Evolutionary conservation across 768 basidiomycete genomes (phyloP), one percentile per base, ranked within the genome.

Genomic region (Cytidiella melzeri): DNA sequence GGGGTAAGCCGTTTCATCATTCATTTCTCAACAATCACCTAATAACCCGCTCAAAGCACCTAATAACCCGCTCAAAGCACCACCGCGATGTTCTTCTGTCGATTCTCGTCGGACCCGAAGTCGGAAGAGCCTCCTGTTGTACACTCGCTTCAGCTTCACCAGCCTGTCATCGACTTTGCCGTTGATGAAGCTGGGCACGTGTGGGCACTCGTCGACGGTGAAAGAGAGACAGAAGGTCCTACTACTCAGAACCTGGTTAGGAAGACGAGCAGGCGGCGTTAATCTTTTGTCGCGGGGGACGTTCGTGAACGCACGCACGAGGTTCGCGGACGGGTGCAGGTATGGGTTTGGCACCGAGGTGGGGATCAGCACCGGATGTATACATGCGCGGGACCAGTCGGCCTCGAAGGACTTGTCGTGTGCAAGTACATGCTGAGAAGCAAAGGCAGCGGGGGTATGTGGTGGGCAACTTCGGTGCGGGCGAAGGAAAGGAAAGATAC

Each of bases 301-400:
- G 61, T 64, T 44, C 55, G 74, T 52, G 42, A 62, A 69, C 64
- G 82, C 78, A 55, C 24, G 63, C 38, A 97, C 95, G 9, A 79
- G 96, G 30, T 98, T 99, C 64, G 86, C 94, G 0, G 96, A 99
- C 65, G 95, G 96, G 11, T 96, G 94, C 69, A 70, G 95, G 52
- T 98, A 92, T 62, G 96, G 96, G 0, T 93, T 96, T 56, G 96
- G 96, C 2, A 94, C 96, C 4, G 96, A 98, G 67, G 95, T 99
- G 0, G 96, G 96, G 6, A 96, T 99, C 60, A 89, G 87, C 64
- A 99, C 96, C 0, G 94, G 95, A 1, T 83, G 89, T 61, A 95
- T 96, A 48, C 96, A 99, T 61, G 94, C 96, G 13, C 76, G 95
- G 36, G 96, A 96, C 3, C 96, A 96, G n/a, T n/a, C n/a, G n/a